Evolutionary conservation across 257 asterid species (phyloP), one percentile per base, ranked within the genome.

Genomic region (Haberlea rhodopensis): DNA sequence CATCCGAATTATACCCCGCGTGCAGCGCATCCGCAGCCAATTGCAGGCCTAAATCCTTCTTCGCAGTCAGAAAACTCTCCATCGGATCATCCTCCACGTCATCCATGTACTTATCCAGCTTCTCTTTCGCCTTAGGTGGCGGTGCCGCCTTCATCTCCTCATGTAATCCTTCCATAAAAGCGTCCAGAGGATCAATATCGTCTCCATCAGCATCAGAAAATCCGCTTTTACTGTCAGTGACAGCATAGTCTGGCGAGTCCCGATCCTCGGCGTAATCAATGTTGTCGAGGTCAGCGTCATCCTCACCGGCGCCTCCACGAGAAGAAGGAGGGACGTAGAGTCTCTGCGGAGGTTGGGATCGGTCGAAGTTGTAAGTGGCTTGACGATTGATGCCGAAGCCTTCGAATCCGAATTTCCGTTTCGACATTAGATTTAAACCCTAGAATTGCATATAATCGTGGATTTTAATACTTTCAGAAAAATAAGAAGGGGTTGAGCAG

Each of bases 1-100:
- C 99, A 1, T 92, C 99, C 3, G 99, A 92, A 81, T 92, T 87
- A 69, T 89, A 92, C 7, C 99, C 99, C 1, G 99, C 99, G 67
- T 83, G 86, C 67, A 92, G 77, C 64, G 88, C 99, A 13, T 92
- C 99, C 10, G 99, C 89, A 60, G 99, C 99, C 82, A 89, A 76
- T 64, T 90, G 96, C 76, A 92, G 78, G 22, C 94, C 97, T 54
- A 89, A 72, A 80, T 92, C 99, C 84, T 87, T 92, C 89, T 92
- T 92, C 23, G 96, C 91, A 64, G 59, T 82, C 79, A 87, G 60
- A 70, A 84, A 92, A 66, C 87, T 89, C 85, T 84, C 97, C 91
- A 89, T 62, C 0, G 97, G 97, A 75, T 92, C 99, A 25, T 89
- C 96, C 22, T 82, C 96, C 54, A 75, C 79, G 59, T 85, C 96